phyloP scores from a whole-genome alignment of 2,329 filamentous ascomycete genomes.

The Colletotrichum orbiculare region DNA sequence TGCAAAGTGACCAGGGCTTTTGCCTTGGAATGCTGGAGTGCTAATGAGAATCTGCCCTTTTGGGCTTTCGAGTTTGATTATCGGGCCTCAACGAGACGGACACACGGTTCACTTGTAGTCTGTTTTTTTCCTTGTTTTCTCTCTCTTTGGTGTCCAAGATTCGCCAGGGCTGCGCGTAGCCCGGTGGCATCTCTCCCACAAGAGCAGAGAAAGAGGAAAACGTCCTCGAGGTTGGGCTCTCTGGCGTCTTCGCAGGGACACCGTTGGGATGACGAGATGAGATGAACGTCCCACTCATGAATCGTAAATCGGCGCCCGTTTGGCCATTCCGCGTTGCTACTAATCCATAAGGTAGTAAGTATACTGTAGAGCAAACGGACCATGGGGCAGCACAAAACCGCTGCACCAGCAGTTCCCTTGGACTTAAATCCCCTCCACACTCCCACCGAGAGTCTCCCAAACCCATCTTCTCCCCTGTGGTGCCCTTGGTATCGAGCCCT shows the following conservation, averaged over 20 bases:
- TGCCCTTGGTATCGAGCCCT: conserved; percentile 3
- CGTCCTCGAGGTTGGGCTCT: conserved; percentile 19
- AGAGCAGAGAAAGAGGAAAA: neutral
- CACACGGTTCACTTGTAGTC: conserved; percentile 4
- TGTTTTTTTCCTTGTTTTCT: neutral
- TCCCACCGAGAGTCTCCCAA: neutral
- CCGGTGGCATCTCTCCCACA: neutral
- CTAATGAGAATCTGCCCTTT: conserved; percentile 10
- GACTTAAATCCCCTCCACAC: neutral
- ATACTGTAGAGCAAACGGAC: neutral
- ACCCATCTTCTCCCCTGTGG: neutral
- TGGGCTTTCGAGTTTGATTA: conserved; percentile 30
- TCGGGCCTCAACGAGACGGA: conserved; percentile 24
- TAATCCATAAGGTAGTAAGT: neutral
- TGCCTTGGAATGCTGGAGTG: conserved; percentile 20
- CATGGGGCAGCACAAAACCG: neutral
- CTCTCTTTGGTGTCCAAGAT: neutral
- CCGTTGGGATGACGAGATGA: conserved; percentile 31
- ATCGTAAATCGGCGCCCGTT: conserved; percentile 18
- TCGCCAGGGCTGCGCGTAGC: neutral
- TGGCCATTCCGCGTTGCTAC: neutral
- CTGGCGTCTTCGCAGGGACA: conserved; percentile 20
- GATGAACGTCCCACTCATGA: conserved; percentile 31
- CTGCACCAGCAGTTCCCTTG: conserved; percentile 7
- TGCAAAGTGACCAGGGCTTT: conserved; percentile 21